phyloP scores from a whole-genome alignment of 2,329 filamentous ascomycete genomes.

The Neonectria coccinea region DNA sequence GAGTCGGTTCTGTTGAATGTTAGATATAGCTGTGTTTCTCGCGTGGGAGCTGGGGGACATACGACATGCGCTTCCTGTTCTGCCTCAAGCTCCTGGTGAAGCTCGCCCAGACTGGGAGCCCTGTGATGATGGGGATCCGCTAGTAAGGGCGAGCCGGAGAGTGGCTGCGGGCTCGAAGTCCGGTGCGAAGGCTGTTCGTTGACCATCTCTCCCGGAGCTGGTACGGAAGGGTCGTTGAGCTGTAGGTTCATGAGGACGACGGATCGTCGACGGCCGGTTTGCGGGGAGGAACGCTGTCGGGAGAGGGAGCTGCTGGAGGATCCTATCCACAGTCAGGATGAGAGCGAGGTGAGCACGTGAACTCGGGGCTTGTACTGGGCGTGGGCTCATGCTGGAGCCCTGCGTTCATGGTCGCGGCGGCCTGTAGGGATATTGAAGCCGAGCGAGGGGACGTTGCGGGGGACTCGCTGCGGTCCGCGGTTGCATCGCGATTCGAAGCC shows the following conservation, averaged over 20 bases:
- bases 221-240: slow-evolving; percentile 76
- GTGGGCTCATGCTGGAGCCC: slow-evolving; percentile 75
- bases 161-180: slow-evolving; percentile 57
- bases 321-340: slow-evolving; percentile 49
- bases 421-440: slow-evolving; percentile 78
- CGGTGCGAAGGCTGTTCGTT: slow-evolving; percentile 54
- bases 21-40: slow-evolving; percentile 17
- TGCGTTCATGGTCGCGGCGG: slow-evolving; percentile 81
- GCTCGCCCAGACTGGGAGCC: slow-evolving; percentile 78
- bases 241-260: slow-evolving; percentile 79
- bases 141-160: slow-evolving; percentile 61
- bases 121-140: slow-evolving; percentile 73
- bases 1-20: slow-evolving; percentile 72
- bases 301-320: slow-evolving; percentile 65
- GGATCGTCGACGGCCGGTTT: slow-evolving; percentile 71
- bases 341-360: background rate
- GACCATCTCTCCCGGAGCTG: slow-evolving; percentile 76
- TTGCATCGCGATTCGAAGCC: slow-evolving; percentile 47
- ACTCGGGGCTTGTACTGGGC: slow-evolving; percentile 58
- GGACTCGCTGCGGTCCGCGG: slow-evolving; percentile 55
- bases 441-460: slow-evolving; percentile 73
- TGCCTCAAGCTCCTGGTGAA: slow-evolving; percentile 82
- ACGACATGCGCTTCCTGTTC: slow-evolving; percentile 84
- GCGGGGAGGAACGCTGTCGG: slow-evolving; percentile 58
- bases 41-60: slow-evolving; percentile 47